Percentiles rank a stretch among this genome's conserved stretches.
Conservation (phyloP, 2,329 filamentous ascomycete species). For the Diplodia mutila region DNA sequence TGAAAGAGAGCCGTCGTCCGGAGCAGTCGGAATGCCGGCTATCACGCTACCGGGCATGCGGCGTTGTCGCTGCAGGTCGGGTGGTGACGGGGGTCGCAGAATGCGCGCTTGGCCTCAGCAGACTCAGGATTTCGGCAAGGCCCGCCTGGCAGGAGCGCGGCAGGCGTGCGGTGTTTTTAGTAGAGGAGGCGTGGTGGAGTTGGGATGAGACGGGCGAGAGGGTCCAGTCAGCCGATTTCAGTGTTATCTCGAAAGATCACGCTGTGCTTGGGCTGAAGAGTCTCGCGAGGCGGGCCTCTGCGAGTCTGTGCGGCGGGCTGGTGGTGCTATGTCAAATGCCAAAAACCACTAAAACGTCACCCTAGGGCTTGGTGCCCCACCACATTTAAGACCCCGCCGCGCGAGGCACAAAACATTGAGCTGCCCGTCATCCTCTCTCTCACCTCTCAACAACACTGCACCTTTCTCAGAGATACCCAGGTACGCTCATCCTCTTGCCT, state of each 20-base stretch:
- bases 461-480: conserved; percentile 8
- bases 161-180: conserved; percentile 10
- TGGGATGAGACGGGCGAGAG: not conserved
- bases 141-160: conserved; percentile 1
- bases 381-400: conserved; percentile 27
- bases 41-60: conserved; percentile 9
- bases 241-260: conserved; percentile 25
- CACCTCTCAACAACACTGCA: conserved; percentile 16
- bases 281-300: conserved; percentile 7
- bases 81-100: conserved; percentile 6
- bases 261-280: not conserved
- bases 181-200: conserved; percentile 12
- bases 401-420: conserved; percentile 25
- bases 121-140: not conserved
- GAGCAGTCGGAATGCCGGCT: conserved; percentile 5
- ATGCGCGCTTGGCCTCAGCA: conserved; percentile 2
- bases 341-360: conserved; percentile 11
- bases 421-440: not conserved
- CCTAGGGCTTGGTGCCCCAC: conserved; percentile 13
- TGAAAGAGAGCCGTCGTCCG: not conserved
- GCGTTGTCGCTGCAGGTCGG: not conserved
- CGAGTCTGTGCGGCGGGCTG: not conserved
- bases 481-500: not conserved
- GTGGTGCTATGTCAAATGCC: conserved; percentile 18
- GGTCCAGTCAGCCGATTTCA: conserved; percentile 21